Percentiles rank a stretch among this genome's conserved stretches.
These are phyloP conservation scores for Stephanodiscus triporus DNA, from an alignment of 108 stramenopile species.

Conservation along the genomic window DNA sequence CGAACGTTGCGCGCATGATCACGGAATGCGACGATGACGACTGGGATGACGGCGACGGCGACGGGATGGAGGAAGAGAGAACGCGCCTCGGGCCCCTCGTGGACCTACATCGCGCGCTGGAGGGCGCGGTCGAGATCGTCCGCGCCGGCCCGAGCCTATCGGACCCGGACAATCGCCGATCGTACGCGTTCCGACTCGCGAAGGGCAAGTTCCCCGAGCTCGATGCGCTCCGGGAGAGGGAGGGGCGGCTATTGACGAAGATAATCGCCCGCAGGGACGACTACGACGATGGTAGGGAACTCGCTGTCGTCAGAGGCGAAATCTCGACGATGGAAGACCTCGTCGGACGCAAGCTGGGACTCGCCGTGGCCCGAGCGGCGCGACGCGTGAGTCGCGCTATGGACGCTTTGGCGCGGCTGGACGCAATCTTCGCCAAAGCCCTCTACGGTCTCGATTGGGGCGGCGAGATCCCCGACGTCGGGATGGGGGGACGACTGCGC, in stretches of 20 bases:
- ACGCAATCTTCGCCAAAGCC: constrained; percentile 75
- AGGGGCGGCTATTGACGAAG: constrained; percentile 30
- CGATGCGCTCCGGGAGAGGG: constrained; percentile 46
- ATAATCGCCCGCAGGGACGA: constrained; percentile 14
- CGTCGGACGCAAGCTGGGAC: constrained; percentile 46
- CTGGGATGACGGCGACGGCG: constrained; percentile 15
- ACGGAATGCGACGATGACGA: constrained; percentile 24
- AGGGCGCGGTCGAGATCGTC: constrained; percentile 54
- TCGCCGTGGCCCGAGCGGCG: constrained; percentile 43
- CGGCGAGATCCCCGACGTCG: constrained; percentile 54
- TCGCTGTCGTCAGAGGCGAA: constrained; percentile 53
- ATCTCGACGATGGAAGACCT: constrained; percentile 53
- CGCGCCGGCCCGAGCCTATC: constrained; percentile 28
- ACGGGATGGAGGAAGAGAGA: neutral
- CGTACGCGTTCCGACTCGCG: constrained; percentile 62
- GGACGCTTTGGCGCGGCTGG: constrained; percentile 63
- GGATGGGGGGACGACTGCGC: constrained; percentile 38
- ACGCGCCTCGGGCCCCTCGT: neutral
- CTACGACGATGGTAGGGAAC: constrained; percentile 20
- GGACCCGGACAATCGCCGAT: constrained; percentile 28
- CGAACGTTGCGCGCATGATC: constrained; percentile 37
- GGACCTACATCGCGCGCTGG: constrained; percentile 25
- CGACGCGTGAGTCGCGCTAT: constrained; percentile 49
- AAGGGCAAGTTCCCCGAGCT: constrained; percentile 60
- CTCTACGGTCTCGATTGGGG: constrained; percentile 61